Percentiles rank a stretch among this genome's conserved stretches.
Conservation (phyloP, 2,329 filamentous ascomycete genomes). For the Aspergillus sp. region DNA sequence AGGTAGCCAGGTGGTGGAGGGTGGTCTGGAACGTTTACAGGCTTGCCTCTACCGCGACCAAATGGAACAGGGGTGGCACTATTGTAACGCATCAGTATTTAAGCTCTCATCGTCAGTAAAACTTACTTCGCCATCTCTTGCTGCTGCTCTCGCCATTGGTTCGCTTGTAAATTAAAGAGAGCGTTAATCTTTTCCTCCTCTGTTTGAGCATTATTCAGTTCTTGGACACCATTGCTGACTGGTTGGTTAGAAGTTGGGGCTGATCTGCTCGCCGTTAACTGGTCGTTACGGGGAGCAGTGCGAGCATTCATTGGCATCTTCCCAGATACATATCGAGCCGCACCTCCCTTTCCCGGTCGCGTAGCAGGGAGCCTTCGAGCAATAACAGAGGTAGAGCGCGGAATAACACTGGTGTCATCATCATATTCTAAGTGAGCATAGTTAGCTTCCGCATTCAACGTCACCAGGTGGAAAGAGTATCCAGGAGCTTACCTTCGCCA, state of each 20-base stretch:
- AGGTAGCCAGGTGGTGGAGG: conserved; percentile 92
- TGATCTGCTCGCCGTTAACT: conserved; percentile 41
- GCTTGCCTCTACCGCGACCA: conserved; percentile 38
- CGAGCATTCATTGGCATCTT: conserved; percentile 91
- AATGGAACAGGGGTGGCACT: conserved; percentile 48
- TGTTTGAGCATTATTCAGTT: conserved; percentile 77
- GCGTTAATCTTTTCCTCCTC: conserved; percentile 93
- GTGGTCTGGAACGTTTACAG: conserved; percentile 79
- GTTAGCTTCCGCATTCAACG: not conserved
- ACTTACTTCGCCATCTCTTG: conserved; percentile 82
- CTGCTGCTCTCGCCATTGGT: conserved; percentile 91
- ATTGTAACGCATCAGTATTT: conserved; percentile 34
- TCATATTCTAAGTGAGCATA: conserved; percentile 72
- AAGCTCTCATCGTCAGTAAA: not conserved
- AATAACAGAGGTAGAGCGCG: conserved; percentile 89
- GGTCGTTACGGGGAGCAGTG: conserved; percentile 70
- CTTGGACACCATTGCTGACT: conserved; percentile 56
- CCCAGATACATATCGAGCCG: conserved; percentile 91
- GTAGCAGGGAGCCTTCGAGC: conserved; percentile 81
- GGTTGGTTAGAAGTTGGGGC: conserved; percentile 40
- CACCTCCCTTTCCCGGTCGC: conserved; percentile 83
- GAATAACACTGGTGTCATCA: conserved; percentile 96
- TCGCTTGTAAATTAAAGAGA: conserved; percentile 85
- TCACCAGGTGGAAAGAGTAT: not conserved
- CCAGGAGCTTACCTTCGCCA: conserved; percentile 70